Evolutionary conservation across 202 grass and related monocot genomes (phyloP).

Genomic region (Saccharum hybrid): DNA sequence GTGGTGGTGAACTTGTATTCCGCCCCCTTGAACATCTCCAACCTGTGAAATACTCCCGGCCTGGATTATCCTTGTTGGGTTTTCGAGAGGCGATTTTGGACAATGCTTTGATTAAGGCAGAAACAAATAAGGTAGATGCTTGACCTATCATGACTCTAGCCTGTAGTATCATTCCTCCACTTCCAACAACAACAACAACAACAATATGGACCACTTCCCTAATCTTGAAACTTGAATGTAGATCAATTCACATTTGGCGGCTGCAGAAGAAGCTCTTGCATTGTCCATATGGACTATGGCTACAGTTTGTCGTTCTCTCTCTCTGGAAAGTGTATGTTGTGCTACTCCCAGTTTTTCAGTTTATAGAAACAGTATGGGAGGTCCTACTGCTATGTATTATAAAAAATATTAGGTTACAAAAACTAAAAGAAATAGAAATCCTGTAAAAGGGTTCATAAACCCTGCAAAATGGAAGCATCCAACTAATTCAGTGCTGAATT

Average conservation of each 20-base stretch:
- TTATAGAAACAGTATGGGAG: background rate
- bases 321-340: constrained; percentile 86
- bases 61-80: constrained; percentile 64
- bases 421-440: background rate
- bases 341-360: constrained; percentile 10
- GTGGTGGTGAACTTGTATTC: constrained; percentile 86
- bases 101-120: constrained; percentile 49
- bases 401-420: background rate
- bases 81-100: constrained; percentile 51
- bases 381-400: background rate
- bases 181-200: too few relatives aligned
- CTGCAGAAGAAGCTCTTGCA: constrained; percentile 92
- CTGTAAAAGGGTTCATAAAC: too few relatives aligned
- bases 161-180: constrained; percentile 10
- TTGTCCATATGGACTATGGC: constrained; percentile 88
- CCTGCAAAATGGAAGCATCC: too few relatives aligned
- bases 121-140: constrained; percentile 67
- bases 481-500: too few relatives aligned
- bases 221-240: constrained; percentile 53
- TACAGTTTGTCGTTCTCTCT: constrained; percentile 83
- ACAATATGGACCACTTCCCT: too few relatives aligned
- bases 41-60: constrained; percentile 76
- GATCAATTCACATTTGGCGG: constrained; percentile 66
- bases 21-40: constrained; percentile 92
- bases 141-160: constrained; percentile 18